Evolutionary conservation across 768 basidiomycete species (phyloP), one percentile per base, ranked within the genome.

Genomic region (Russula griseocarnosa): DNA sequence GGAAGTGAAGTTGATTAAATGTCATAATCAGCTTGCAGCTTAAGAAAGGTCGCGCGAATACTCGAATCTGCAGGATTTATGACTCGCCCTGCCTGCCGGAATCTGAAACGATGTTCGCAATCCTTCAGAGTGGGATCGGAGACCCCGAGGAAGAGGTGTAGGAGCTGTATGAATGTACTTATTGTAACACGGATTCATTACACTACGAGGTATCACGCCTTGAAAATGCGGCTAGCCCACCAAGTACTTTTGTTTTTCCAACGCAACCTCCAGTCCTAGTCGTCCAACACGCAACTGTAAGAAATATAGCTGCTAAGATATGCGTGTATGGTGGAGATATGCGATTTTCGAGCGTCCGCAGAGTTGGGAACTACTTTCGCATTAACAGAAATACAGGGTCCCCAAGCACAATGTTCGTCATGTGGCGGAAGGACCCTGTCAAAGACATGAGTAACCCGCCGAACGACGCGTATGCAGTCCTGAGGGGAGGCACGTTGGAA

Each of bases 81-180:
- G 97, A 99, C 78, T 96, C 94, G 4, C 97, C 97, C 0, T 98
- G 94, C 76, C 78, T 99, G 40, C 96, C 97, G 11, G 97, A 99
- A 75, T 92, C 91, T 68, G 96, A 98, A 73, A 94, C 89, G 3
- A 89, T 90, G 60, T 99, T 98, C 73, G 92, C 94, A 38, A 98
- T 98, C 75, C 86, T 93, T 58, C 77, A 85, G 9, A 86, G 90
- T 69, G 96, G 96, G 64, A 94, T 98, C 63, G 92, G 91, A 6
- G 96, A 98, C 72, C 94, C 95, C 2, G 93, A 95, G 70, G 95
- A 96, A 71, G 91, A 94, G 70, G 74, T 79, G 18, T 90, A 74
- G 77, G 10, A 5, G 22, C 11, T 60, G 58, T 61, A 65, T 20
- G 34, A 56, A 28, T 44, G 32, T 49, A 28, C 18, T 26, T 60